Evolutionary conservation across 257 asterid species (phyloP), one percentile per base, ranked within the genome.

Genomic region (Lithospermum erythrorhizon): DNA sequence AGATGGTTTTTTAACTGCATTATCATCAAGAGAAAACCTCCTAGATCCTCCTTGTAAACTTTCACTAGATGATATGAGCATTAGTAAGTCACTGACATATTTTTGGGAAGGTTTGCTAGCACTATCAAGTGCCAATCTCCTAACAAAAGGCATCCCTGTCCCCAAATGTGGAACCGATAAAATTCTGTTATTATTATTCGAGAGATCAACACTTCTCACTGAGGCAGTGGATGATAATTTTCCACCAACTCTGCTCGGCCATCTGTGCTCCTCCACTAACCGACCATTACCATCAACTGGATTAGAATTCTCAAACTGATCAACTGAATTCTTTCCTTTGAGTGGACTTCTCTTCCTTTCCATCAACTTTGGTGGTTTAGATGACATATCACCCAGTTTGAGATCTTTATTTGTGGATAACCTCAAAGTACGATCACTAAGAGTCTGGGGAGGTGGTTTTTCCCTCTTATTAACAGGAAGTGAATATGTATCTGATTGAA

Each of bases 81-180:
- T 75, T 61, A 82, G 55, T 57, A 76, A 70, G 54, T 86, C 87
- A 57, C 78, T 84, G 30, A 81, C 65, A 57, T 84, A 70, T 73
- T 82, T 84, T 69, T 73, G 84, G 65, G 69, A 62, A 41, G 82
- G 83, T 62, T 64, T 75, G 68, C 74, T 61, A 47, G 65, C 65
- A 68, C 82, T 82, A 72, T 86, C 97, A 64, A 83, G 65, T 45
- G 97, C 87, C 62, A 78, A 73, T 79, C 95, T 78, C 78, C 96
- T 70, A 29, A 53, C 29, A 30, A 82, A 73, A 74, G 81, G 79
- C 10, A 75, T 21, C 20, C 56, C 70, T 29, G 59, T 59, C 48
- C 73, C 71, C 32, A 82, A 68, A 41, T 18, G 15, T 53, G 73
- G 61, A 59, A 74, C 58, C 58, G 84, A 61, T 23, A 77, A 71